Base-by-base conservation (phyloP, 2,329 filamentous ascomycete genomes). In the Penicillium fuscoglaucum region DNA sequence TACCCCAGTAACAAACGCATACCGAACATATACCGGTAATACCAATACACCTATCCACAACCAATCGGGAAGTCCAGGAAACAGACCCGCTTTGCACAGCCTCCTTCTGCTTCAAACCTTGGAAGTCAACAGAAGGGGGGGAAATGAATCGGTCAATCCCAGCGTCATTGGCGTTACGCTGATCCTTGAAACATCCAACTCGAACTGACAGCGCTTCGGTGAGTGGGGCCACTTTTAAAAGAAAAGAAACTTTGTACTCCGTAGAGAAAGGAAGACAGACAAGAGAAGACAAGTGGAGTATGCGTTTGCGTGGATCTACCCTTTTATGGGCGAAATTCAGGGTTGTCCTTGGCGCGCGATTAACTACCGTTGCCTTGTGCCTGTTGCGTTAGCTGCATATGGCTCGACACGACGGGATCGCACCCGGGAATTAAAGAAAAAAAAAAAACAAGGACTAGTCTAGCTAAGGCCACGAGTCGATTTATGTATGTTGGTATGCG, bases 11-110 rank as follows among this genome's bases (percentile, higher is more conserved):
- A 41, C 17, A 41, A 41, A 57, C 43, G 17, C 6, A 41, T 28
- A 57, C 43, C 28, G 31, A 9, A 8, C 8, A 4, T 2, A 57
- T 57, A 57, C 55, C 2, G 2, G 55, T 57, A 57, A 54, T 54
- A 29, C 29, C 24, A 48, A 57, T 57, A 57, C 55, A 29, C 17
- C 10, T 2, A 19, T 33, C 15, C 10, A 4, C 21, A 31, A 44
- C 55, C 55, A 57, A 57, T 53, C 55, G 55, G 55, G 55, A 57
- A 45, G 19, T 9, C 4, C 29, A 43, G 55, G 55, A 57, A 57
- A 48, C 43, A 54, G 55, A 57, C 55, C 55, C 55, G 50, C 55
- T 57, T 54, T 57, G 55, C 55, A 57, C 55, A 57, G 55, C 55
- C 55, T 57, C 55, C 55, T 57, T 54, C 50, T 57, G 54, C 40